A percentile compares a stretch with the other conserved stretches of the same genome.
These are phyloP conservation scores for Excoecaria agallocha DNA, from an alignment of 345 rosid genomes.

Conservation along the genomic window DNA sequence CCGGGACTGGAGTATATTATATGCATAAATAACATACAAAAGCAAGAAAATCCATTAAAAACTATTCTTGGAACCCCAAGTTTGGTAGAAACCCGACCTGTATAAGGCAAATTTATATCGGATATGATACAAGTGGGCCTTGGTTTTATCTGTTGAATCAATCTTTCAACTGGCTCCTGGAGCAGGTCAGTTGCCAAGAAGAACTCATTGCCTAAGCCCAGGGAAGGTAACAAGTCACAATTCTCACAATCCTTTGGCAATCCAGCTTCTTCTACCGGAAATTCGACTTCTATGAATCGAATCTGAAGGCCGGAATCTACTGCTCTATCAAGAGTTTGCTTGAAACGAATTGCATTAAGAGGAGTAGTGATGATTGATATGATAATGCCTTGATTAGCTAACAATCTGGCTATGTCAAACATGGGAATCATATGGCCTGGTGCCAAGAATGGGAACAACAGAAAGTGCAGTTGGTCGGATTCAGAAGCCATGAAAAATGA, in stretches of 20 bases:
- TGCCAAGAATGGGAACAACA: constrained; percentile 20
- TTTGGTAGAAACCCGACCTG: background rate
- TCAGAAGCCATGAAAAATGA: background rate
- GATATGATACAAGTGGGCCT: constrained; percentile 37
- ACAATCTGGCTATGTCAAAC: constrained; percentile 22
- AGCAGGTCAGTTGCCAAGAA: constrained; percentile 11
- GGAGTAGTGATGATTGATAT: constrained; percentile 35
- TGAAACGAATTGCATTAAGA: constrained; percentile 11
- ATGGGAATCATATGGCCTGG: constrained; percentile 31
- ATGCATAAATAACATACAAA: background rate
- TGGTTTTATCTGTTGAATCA: constrained; percentile 19
- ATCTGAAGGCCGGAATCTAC: constrained; percentile 23
- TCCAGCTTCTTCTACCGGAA: constrained; percentile 18
- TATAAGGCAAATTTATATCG: constrained; percentile 28
- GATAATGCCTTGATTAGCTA: constrained; percentile 10
- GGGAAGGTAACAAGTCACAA: constrained; percentile 18
- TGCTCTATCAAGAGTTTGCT: constrained; percentile 16
- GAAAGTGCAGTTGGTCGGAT: constrained; percentile 6
- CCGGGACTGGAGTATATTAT: background rate
- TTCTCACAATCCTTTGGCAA: constrained; percentile 24
- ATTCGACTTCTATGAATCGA: background rate
- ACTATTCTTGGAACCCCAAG: constrained; percentile 25
- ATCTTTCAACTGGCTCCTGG: constrained; percentile 15
- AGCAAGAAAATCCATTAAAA: constrained; percentile 27
- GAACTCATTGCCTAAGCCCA: constrained; percentile 14